phyloP scores from a whole-genome alignment of 257 asterid genomes.

The Solanum tarijense region DNA sequence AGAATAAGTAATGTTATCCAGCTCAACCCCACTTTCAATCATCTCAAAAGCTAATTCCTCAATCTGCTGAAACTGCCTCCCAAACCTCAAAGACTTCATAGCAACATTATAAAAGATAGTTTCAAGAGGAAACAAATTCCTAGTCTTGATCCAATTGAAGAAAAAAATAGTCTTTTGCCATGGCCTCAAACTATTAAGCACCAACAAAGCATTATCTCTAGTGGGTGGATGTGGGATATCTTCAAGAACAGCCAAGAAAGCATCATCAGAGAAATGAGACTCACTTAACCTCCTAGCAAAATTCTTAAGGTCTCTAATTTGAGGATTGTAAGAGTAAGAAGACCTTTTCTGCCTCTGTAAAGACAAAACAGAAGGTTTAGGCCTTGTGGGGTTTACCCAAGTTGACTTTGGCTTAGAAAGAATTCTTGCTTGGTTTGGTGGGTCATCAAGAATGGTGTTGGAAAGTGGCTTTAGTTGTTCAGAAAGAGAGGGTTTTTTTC shows the following conservation, averaged over 20 bases:
- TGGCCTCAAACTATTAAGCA: constrained; percentile 50
- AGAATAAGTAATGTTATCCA: constrained; percentile 83
- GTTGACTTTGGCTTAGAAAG: constrained; percentile 73
- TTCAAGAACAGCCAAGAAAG: constrained; percentile 40
- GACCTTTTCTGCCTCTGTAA: constrained; percentile 77
- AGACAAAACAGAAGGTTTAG: constrained; percentile 70
- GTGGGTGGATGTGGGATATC: constrained; percentile 49
- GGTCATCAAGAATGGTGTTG: constrained; percentile 58
- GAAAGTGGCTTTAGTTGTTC: constrained; percentile 83
- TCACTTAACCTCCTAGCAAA: constrained; percentile 63
- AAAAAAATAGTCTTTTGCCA: constrained; percentile 68
- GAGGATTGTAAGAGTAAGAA: constrained; percentile 50
- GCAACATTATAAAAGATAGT: constrained; percentile 83
- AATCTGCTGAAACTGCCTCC: constrained; percentile 63
- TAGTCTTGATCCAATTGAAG: constrained; percentile 67
- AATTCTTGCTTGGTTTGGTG: constrained; percentile 35
- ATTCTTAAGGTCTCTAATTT: constrained; percentile 46
- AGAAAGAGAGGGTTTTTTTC: constrained; percentile 49
- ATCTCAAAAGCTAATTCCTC: constrained; percentile 78
- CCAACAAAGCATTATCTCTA: constrained; percentile 61
- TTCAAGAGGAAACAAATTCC: constrained; percentile 53
- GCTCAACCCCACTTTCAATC: constrained; percentile 53
- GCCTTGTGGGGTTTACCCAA: constrained; percentile 90
- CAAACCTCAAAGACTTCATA: constrained; percentile 85
- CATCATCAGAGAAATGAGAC: constrained; percentile 35